These are phyloP conservation scores for Candida anglica DNA, from an alignment of 805 yeast genomes.

Conservation along the genomic window DNA sequence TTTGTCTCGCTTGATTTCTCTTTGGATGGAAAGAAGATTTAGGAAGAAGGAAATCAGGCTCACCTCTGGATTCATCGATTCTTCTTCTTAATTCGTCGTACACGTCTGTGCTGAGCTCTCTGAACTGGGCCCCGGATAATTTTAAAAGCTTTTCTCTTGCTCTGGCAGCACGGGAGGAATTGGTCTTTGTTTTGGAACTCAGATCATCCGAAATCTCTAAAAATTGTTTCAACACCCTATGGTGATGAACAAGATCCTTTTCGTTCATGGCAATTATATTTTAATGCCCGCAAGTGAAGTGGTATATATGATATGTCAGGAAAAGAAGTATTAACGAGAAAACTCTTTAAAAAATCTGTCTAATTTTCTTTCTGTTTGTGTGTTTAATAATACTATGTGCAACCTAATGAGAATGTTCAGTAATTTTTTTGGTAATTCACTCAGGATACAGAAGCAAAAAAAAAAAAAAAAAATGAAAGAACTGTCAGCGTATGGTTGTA, in stretches of 20 bases:
- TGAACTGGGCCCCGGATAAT: constrained; percentile 76
- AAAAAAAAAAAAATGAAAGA: too few relatives aligned
- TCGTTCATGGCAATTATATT: constrained; percentile 24
- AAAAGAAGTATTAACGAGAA: too few relatives aligned
- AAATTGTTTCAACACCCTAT: constrained; percentile 47
- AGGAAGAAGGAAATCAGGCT: constrained; percentile 65
- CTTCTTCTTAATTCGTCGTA: constrained; percentile 89
- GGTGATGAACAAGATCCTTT: constrained; percentile 40
- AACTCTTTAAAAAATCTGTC: too few relatives aligned
- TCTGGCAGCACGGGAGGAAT: constrained; percentile 62
- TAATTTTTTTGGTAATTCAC: too few relatives aligned
- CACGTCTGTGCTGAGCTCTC: constrained; percentile 90
- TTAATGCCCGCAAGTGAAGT: too few relatives aligned
- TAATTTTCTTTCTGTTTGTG: too few relatives aligned
- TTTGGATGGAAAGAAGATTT: constrained; percentile 80
- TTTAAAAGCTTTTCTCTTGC: constrained; percentile 84
- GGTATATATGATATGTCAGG: too few relatives aligned
- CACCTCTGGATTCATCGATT: constrained; percentile 52
- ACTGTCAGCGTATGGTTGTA: too few relatives aligned
- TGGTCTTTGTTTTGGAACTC: constrained; percentile 34
- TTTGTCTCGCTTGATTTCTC: constrained; percentile 92
- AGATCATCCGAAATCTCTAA: constrained; percentile 47
- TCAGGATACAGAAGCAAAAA: too few relatives aligned
- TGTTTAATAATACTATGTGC: too few relatives aligned
- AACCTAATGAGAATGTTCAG: too few relatives aligned